Conservation (phyloP, 2,329 filamentous ascomycete species). For the Venturia aucupariae region DNA sequence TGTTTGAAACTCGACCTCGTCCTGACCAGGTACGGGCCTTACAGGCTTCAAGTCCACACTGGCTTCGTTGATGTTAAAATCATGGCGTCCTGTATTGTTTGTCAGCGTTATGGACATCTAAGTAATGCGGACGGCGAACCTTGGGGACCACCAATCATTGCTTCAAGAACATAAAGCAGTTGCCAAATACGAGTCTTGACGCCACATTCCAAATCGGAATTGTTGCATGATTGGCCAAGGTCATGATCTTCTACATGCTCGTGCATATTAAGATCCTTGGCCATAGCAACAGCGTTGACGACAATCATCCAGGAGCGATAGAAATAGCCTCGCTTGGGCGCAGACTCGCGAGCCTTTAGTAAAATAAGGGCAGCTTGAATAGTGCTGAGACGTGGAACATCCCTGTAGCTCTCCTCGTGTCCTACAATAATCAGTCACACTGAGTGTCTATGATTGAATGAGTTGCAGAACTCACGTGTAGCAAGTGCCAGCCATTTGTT, state of each 20-base stretch:
- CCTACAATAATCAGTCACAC: constrained; percentile 39
- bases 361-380: constrained; percentile 82
- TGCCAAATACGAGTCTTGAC: constrained; percentile 88
- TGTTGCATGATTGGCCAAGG: constrained; percentile 60
- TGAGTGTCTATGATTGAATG: too few relatives aligned
- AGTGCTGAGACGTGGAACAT: constrained; percentile 80
- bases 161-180: constrained; percentile 71
- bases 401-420: constrained; percentile 89
- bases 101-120: constrained; percentile 13
- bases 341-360: constrained; percentile 83
- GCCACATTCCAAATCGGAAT: constrained; percentile 64
- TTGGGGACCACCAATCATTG: constrained; percentile 91
- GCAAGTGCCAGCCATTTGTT: constrained; percentile 90
- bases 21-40: constrained; percentile 53
- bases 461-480: constrained; percentile 51
- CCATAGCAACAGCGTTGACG: constrained; percentile 87
- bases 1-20: constrained; percentile 67
- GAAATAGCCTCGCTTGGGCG: constrained; percentile 88
- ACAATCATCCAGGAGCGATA: constrained; percentile 96
- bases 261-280: constrained; percentile 79
- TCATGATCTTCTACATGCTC: constrained; percentile 77
- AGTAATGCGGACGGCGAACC: constrained; percentile 41
- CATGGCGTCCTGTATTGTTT: constrained; percentile 58
- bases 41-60: constrained; percentile 67
- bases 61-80: constrained; percentile 65